Percentiles rank a stretch among this genome's conserved stretches.
Conservation (phyloP, 495 filamentous ascomycete species). For the Pyronema domesticum region DNA sequence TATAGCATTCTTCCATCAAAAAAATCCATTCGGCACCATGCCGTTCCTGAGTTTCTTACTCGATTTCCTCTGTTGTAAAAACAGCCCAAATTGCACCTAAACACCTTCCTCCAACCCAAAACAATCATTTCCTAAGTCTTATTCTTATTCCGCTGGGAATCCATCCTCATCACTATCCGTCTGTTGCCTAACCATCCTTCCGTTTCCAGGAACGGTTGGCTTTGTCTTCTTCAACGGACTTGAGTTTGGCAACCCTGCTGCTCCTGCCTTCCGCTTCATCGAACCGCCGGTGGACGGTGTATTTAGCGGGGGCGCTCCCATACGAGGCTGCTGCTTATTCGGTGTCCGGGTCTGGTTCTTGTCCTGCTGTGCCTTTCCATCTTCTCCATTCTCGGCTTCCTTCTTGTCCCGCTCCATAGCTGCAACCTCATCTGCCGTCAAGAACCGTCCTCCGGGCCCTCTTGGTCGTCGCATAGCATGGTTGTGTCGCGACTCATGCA, state of each 20-base stretch:
- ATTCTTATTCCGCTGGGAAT: not conserved
- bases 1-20: no score
- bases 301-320: conserved; percentile 9
- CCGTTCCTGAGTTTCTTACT: no score
- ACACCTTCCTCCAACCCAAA: no score
- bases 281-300: conserved; percentile 13
- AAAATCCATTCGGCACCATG: no score
- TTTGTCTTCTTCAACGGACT: conserved; percentile 22
- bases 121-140: not conserved
- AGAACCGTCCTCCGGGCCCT: conserved; percentile 88
- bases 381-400: conserved; percentile 14
- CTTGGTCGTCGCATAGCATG: conserved; percentile 94
- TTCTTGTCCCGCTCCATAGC: conserved; percentile 56
- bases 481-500: conserved; percentile 98
- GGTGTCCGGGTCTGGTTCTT: conserved; percentile 19
- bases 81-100: no score
- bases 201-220: conserved; percentile 5
- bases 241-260: conserved; percentile 11
- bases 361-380: conserved; percentile 8
- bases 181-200: conserved; percentile 5
- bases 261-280: conserved; percentile 21
- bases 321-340: conserved; percentile 15
- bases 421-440: conserved; percentile 95
- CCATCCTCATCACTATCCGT: not conserved
- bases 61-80: no score